Evolutionary conservation across 2,329 filamentous ascomycete species (phyloP).

Genomic region (Fusarium chaquense): DNA sequence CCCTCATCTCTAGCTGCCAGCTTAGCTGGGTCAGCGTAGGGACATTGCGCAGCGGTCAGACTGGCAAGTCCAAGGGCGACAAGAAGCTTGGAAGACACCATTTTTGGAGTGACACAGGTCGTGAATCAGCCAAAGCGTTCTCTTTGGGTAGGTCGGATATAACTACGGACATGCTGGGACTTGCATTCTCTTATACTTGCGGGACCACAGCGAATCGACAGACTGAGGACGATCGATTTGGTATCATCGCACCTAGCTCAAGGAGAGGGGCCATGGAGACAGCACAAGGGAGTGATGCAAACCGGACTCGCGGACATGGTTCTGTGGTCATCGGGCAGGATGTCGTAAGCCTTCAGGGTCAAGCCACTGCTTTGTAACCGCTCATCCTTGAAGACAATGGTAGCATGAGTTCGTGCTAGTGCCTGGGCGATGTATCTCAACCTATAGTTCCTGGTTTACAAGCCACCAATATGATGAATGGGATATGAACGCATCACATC

Average conservation of each 20-base stretch:
- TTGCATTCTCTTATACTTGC: constrained; percentile 25
- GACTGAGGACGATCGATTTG: not conserved
- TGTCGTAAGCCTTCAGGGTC: constrained; percentile 9
- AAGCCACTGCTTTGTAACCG: not conserved
- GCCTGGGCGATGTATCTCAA: constrained; percentile 12
- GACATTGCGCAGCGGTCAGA: constrained; percentile 50
- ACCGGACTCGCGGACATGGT: constrained; percentile 10
- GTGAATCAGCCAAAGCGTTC: not conserved
- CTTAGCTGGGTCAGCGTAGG: constrained; percentile 49
- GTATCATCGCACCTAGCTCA: not conserved
- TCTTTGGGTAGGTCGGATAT: not conserved
- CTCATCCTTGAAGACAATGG: constrained; percentile 6
- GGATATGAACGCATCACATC: constrained; percentile 8
- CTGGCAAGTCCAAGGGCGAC: constrained; percentile 45
- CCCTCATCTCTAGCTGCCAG: constrained; percentile 46
- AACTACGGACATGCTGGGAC: not conserved
- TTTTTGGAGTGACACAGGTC: constrained; percentile 23
- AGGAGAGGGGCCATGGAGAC: constrained; percentile 4
- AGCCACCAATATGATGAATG: constrained; percentile 9
- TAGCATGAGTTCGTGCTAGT: constrained; percentile 16
- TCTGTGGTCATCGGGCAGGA: constrained; percentile 9
- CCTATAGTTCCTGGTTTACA: constrained; percentile 2
- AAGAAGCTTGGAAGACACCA: constrained; percentile 46
- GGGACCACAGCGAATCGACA: not conserved
- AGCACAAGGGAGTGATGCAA: constrained; percentile 14